Percentiles rank a stretch among this genome's conserved stretches.
phyloP scores from a whole-genome alignment of 139 green algal genomes.

The Pedinophyceae sp. region DNA sequence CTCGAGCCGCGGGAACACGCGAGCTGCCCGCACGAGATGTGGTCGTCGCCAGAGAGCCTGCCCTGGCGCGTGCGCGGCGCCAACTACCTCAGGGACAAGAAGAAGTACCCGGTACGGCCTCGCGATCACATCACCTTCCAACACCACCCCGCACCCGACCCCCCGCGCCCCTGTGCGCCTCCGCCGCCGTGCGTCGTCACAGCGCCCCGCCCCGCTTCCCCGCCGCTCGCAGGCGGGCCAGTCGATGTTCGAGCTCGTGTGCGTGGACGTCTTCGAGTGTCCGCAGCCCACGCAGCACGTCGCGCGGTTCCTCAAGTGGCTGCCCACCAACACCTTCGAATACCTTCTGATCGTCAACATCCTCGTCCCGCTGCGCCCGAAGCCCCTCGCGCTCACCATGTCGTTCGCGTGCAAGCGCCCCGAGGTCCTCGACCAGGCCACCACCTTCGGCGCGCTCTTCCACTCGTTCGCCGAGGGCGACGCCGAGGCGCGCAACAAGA shows the following conservation, averaged over 20 bases:
- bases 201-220: no score
- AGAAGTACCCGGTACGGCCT: background rate
- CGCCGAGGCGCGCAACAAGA: slow-evolving; percentile 22
- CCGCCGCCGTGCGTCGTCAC: no score
- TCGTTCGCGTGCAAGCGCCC: no score
- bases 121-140: no score
- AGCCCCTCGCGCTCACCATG: no score
- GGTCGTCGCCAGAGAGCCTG: background rate
- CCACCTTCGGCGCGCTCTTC: background rate
- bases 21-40: no score
- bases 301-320: background rate
- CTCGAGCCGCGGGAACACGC: no score
- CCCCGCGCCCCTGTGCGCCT: no score
- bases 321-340: background rate
- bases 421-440: no score
- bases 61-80: background rate
- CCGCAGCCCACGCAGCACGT: background rate
- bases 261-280: background rate
- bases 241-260: background rate
- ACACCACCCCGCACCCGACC: no score
- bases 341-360: background rate
- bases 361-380: background rate
- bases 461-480: background rate
- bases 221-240: no score
- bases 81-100: background rate